Base-by-base conservation (phyloP, 176 grass and related monocot genomes). In the Metroxylon sagu region DNA sequence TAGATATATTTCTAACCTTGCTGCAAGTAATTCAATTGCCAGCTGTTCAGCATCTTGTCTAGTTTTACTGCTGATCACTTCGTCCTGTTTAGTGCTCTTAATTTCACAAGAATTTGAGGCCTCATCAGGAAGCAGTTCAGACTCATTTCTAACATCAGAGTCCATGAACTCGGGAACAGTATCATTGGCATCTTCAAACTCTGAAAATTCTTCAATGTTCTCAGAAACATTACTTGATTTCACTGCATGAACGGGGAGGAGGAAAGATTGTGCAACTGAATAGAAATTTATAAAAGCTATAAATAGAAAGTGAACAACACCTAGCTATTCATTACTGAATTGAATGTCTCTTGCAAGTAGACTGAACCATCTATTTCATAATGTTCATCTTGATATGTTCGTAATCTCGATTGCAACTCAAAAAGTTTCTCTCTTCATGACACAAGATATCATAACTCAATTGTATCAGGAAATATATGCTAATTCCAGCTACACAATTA, bases 1-100 rank as follows among this genome's bases (percentile, higher is more conserved):
- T 12, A 43, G 6, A 43, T 43, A 43, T 43, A 50, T 43, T 18
- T 14, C 57, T 53, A 30, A 86, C 89, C 85, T 95, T 39, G 19
- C 18, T 50, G 90, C 79, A 76, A 95, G 90, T 65, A 95, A 80
- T 53, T 86, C 76, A 58, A 95, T 70, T 15, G 85, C 90, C 53
- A 75, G 43, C 26, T 95, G 72, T 59, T 83, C 74, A 66, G 61
- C 89, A 67, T 85, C 85, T 25, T 59, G 61, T 43, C 35, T 68
- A 56, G 35, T 68, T 29, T 26, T 21, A 19, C 26, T 55, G 3
- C 31, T 23, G 27, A 43, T 54, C 21, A 55, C 21, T 65, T 65
- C 19, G 19, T 3, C 64, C 30, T 18, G 19, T 23, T 43, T 14
- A 39, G 17, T 7, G n/a, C 27, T 14, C 52, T 19, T 56, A 19